phyloP scores from a whole-genome alignment of 2,329 filamentous ascomycete genomes.

The Tolypocladium album region DNA sequence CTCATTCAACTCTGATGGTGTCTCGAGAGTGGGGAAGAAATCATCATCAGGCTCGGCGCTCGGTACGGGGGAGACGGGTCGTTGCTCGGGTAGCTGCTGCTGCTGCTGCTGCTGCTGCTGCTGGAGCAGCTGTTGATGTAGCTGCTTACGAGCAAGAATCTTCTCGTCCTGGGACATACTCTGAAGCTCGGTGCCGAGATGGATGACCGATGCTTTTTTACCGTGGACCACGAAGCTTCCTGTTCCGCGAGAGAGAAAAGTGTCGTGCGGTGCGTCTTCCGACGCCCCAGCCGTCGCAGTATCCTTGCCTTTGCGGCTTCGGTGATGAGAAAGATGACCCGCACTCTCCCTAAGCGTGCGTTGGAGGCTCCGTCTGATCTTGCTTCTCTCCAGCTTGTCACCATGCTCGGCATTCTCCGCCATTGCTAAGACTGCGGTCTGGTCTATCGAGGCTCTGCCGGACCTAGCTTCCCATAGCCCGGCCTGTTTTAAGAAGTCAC shows the following conservation, averaged over 20 bases:
- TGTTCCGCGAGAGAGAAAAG: slow-evolving; percentile 65
- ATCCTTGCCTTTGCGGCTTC: slow-evolving; percentile 69
- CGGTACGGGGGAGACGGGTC: slow-evolving; percentile 21
- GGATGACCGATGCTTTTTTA: slow-evolving; percentile 95
- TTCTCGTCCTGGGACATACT: slow-evolving; percentile 65
- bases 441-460: slow-evolving; percentile 19
- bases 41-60: slow-evolving; percentile 33
- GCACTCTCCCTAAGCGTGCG: slow-evolving; percentile 78
- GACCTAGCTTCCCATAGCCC: slow-evolving; percentile 44
- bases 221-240: slow-evolving; percentile 94
- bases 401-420: slow-evolving; percentile 19
- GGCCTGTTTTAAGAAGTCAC: slow-evolving; percentile 55
- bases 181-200: slow-evolving; percentile 88
- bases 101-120: background rate
- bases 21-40: slow-evolving; percentile 39
- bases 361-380: slow-evolving; percentile 76
- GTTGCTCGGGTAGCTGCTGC: slow-evolving; percentile 23
- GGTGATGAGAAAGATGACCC: slow-evolving; percentile 54
- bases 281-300: slow-evolving; percentile 10
- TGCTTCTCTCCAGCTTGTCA: slow-evolving; percentile 48
- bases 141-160: slow-evolving; percentile 49
- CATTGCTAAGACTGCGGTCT: slow-evolving; percentile 22
- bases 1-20: slow-evolving; percentile 29
- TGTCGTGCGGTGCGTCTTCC: slow-evolving; percentile 39
- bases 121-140: background rate